Evolutionary conservation across 2,329 filamentous ascomycete genomes (phyloP).

Genomic region (Venturia effusa): DNA sequence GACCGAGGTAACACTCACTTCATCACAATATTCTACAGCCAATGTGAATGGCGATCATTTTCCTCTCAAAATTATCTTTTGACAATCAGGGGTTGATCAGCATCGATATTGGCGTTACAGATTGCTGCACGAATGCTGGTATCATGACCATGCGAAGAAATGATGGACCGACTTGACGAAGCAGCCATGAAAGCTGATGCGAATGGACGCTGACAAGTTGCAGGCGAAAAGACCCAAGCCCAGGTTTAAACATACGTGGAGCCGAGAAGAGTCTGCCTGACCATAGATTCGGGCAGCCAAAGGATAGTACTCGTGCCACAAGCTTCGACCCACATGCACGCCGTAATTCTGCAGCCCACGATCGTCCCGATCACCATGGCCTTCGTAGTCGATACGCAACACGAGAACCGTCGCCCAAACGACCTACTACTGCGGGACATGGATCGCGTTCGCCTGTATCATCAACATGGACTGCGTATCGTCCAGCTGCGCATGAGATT

Average conservation of each 20-base stretch:
- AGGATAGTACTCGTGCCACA: neutral
- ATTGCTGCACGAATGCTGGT: neutral
- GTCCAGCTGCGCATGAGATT: neutral
- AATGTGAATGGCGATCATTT: neutral
- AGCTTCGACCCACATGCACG: constrained; percentile 2
- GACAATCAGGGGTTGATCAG: neutral
- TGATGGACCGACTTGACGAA: neutral
- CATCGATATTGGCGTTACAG: neutral
- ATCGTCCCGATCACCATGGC: neutral
- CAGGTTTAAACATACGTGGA: neutral
- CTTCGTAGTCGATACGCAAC: neutral
- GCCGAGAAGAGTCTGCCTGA: neutral
- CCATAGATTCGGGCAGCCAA: neutral
- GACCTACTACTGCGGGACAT: neutral
- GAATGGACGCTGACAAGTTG: neutral
- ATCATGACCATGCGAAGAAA: neutral
- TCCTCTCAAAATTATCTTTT: neutral
- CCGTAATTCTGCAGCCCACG: neutral
- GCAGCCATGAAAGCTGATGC: neutral
- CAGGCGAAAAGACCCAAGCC: neutral
- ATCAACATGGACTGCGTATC: neutral
- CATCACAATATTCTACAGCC: neutral
- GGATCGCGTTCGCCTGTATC: neutral
- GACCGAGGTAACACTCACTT: constrained; percentile 1
- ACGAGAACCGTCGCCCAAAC: neutral